Base-by-base conservation (phyloP, 2,329 filamentous ascomycete genomes). In the Rhynchosporium agropyri region DNA sequence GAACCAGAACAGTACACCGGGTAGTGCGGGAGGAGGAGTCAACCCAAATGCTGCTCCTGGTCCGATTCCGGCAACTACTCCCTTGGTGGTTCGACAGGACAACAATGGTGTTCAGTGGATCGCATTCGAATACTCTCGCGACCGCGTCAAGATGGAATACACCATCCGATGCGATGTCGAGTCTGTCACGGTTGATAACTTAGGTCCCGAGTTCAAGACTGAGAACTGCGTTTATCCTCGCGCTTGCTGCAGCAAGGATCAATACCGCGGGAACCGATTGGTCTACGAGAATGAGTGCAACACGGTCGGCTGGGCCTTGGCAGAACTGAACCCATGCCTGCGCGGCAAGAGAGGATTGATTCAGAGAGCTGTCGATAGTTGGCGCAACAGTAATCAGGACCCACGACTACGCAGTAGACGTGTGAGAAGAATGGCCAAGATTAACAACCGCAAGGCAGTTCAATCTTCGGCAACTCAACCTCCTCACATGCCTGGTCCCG, bases 211-310 rank as follows among this genome's bases (percentile, higher is more conserved):
- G 68, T 98, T 98, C 84, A 98, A 97, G 81, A 91, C 91, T 8
- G 94, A 97, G 76, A 99, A 99, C 79, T 98, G 95, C 75, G 95
- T 99, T 13, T 99, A 98, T 74, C 95, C 95, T 3, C 87, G 95
- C 64, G 95, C 95, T 3, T 97, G 93, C 81, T 96, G 92, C 77
- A 86, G 87, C 69, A 98, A 98, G 78, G 94, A 98, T 63, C 90
- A 96, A 75, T 99, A 99, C 81, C 89, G 93, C 64, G 95, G 95
- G 65, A 99, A 99, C 76, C 89, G 95, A 15, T 80, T 97, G 69
- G 90, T 95, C 70, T 99, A 99, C 77, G 95, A 99, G 80, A 97
- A 92, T 15, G 95, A 99, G 79, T 99, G 95, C 83, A 99, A 99
- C 79, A 92, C 92, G 0, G 95, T 99, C n/a, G 95, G 95, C n/a